phyloP scores from a whole-genome alignment of 331 rosid genomes.

The Erythrophleum ivorense region DNA sequence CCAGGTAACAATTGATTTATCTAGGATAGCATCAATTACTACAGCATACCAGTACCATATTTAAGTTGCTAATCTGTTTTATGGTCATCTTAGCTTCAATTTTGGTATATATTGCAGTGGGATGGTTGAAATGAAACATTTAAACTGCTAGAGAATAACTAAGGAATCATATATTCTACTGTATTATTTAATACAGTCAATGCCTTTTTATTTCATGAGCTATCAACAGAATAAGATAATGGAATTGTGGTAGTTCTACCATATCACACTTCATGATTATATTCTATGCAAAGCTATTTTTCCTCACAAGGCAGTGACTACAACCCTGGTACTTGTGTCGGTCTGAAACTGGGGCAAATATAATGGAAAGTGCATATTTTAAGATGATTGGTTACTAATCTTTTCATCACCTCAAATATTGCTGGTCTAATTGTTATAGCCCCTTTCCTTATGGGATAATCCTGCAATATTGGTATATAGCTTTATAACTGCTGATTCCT shows the following conservation, averaged over 20 bases:
- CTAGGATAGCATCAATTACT: constrained; percentile 18
- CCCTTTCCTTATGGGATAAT: not conserved
- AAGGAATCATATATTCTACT: constrained; percentile 5
- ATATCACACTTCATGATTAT: constrained; percentile 20
- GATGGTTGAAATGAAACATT: constrained; percentile 25
- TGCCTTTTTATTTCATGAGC: constrained; percentile 5
- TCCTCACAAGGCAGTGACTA: not conserved
- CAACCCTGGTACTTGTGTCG: not conserved
- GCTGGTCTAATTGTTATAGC: constrained; percentile 4
- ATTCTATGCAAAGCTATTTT: constrained; percentile 10
- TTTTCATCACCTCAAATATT: constrained; percentile 28
- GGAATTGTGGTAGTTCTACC: constrained; percentile 31
- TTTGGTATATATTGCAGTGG: constrained; percentile 20
- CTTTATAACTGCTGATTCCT: constrained; percentile 14
- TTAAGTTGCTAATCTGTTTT: constrained; percentile 19
- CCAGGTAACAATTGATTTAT: constrained; percentile 66
- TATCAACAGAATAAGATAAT: not conserved
- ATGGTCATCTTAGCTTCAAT: constrained; percentile 21
- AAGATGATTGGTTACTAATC: not conserved
- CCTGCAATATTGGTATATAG: not conserved
- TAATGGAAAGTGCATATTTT: not conserved
- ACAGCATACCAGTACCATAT: constrained; percentile 17
- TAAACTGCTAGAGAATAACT: constrained; percentile 28
- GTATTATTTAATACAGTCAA: constrained; percentile 14
- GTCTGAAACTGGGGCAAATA: not conserved